Evolutionary conservation across 257 asterid species (phyloP), one percentile per base, ranked within the genome.

Genomic region (Solanum verrucosum): DNA sequence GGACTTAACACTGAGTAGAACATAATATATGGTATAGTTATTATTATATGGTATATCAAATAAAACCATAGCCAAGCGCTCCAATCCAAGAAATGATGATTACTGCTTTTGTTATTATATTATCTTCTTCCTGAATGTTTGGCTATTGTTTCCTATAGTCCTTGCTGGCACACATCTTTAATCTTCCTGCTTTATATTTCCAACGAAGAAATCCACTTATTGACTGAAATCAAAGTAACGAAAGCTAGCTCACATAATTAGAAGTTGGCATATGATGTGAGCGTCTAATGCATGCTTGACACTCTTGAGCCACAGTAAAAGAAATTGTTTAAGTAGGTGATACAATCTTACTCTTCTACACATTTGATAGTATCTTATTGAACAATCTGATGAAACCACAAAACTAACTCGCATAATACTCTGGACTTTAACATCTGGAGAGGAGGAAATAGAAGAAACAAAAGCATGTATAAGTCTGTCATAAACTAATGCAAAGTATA

Each of bases 41-140:
- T 5, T 65, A 4, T 10, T 94, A 91, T 94, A 98, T 85, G 98
- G 98, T 91, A 94, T 97, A 86, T 97, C 98, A 88, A 94, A 96
- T 60, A 96, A 91, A 89, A 97, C 96, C 99, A 97, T 96, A 40
- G 99, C 97, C 88, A 96, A 87, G 37, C 98, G 91, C 89, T 94
- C 98, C 89, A 97, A 90, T 78, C 99, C 99, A 91, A 97, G 99
- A 25, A 63, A n/a, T 65, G 72, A 65, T n/a, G 72, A 65, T 65
- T 65, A 65, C 72, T 65, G 16, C 33, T n/a, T 65, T 65, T 25
- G 72, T 65, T 65, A 81, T 81, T 27, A 27, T 44, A 44, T 44
- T 78, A 40, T 79, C 18, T 81, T 46, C 85, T 81, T 15, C 67
- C 85, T 81, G 16, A 81, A 46, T 81, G 84, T 81, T 81, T 81